phyloP scores from a whole-genome alignment of 805 yeast genomes.

The Lipomyces sp. region DNA sequence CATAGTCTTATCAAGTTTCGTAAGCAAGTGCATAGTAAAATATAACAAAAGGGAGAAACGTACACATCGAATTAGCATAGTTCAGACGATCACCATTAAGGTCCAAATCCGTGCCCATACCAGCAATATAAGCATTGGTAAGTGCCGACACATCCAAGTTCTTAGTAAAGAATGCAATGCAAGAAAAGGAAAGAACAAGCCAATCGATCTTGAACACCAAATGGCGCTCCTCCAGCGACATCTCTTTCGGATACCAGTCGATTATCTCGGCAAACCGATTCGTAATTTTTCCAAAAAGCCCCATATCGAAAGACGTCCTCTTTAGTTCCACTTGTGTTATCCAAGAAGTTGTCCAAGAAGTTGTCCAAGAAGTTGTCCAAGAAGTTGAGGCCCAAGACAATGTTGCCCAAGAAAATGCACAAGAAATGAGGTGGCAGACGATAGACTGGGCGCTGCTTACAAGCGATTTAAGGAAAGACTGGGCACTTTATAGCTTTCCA shows the following conservation, averaged over 20 bases:
- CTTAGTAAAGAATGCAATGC: constrained; percentile 66
- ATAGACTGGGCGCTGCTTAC: no score
- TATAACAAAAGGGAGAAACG: constrained; percentile 47
- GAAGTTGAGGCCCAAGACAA: no score
- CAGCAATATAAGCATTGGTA: constrained; percentile 65
- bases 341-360: no score
- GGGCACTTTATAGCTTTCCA: no score
- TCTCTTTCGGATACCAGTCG: constrained; percentile 23
- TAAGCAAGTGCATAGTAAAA: not conserved
- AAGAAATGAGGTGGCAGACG: no score
- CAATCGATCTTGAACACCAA: constrained; percentile 55
- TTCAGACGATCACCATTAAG: constrained; percentile 63
- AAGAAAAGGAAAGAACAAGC: constrained; percentile 52
- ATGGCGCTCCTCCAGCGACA: constrained; percentile 46
- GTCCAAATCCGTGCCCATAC: constrained; percentile 53
- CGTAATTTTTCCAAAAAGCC: not conserved
- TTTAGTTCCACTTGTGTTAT: no score
- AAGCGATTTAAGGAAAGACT: no score
- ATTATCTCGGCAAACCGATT: constrained; percentile 12
- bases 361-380: no score
- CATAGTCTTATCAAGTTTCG: constrained; percentile 20
- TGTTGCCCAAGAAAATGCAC: no score
- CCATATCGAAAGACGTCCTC: no score
- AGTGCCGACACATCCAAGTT: constrained; percentile 60
- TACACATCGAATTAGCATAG: constrained; percentile 45